Conservation (phyloP, 345 rosid species). For the Rhizophora mangle region DNA sequence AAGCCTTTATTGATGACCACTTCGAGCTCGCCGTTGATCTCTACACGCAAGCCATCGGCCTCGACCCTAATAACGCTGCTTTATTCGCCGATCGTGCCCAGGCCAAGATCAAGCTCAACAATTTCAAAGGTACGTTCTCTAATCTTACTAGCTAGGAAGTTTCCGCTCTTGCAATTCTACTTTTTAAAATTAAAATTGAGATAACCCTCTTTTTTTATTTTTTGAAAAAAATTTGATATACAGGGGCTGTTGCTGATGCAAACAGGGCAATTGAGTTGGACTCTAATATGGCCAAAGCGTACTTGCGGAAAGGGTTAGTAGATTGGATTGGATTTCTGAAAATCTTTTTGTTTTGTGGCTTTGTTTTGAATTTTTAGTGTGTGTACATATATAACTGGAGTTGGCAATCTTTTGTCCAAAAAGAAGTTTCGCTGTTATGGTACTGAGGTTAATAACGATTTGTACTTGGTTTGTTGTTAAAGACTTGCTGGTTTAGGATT, state of each 20-base stretch:
- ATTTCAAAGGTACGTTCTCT: conserved; percentile 52
- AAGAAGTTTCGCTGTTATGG: neutral
- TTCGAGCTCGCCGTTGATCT: conserved; percentile 77
- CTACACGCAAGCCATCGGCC: conserved; percentile 66
- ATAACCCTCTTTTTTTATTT: no score
- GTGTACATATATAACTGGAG: no score
- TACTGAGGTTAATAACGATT: neutral
- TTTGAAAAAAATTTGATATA: neutral
- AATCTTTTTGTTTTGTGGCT: neutral
- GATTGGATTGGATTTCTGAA: neutral
- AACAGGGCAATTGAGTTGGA: conserved; percentile 75
- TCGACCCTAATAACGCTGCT: conserved; percentile 62
- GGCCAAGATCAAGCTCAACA: conserved; percentile 71
- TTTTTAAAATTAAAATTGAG: no score
- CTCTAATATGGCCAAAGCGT: conserved; percentile 63
- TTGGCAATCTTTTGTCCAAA: no score
- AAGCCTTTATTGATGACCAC: conserved; percentile 86
- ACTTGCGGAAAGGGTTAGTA: conserved; percentile 77
- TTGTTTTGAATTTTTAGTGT: neutral
- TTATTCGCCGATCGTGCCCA: conserved; percentile 90
- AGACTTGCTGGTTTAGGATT: neutral
- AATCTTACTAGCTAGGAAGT: neutral
- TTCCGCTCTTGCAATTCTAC: no score
- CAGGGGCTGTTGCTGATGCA: conserved; percentile 90
- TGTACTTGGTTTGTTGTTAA: neutral